Percentiles rank a stretch among this genome's conserved stretches.
phyloP scores from a whole-genome alignment of 495 filamentous ascomycete genomes.

The Clavariopsis aquatica region DNA sequence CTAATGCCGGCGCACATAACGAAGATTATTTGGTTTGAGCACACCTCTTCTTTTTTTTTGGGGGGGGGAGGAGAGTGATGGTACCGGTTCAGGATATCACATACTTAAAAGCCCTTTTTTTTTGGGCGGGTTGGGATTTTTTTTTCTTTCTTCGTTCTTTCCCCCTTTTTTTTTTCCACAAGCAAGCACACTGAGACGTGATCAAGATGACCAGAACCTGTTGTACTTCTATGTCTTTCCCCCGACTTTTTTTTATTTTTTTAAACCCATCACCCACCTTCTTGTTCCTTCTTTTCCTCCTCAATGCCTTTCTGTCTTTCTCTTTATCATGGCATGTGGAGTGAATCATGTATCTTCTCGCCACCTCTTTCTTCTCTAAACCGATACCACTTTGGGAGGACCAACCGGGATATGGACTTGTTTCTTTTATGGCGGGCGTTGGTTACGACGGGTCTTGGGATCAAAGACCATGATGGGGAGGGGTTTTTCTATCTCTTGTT shows the following conservation, averaged over 20 bases:
- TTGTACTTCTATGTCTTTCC: conserved; percentile 33
- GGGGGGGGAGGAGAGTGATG: background rate
- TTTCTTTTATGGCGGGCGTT: background rate
- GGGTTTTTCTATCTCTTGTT: background rate
- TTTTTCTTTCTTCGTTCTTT: no score
- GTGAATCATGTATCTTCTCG: conserved; percentile 21
- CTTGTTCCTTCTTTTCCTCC: conserved; percentile 3
- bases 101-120: conserved; percentile 11
- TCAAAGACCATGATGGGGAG: no score
- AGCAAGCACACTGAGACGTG: conserved; percentile 28
- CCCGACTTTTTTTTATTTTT: no score
- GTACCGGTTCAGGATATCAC: conserved; percentile 2
- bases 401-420: background rate
- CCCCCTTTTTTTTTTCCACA: no score
- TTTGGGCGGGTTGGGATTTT: background rate
- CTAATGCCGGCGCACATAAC: conserved; percentile 8
- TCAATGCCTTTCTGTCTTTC: conserved; percentile 26
- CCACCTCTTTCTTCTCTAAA: conserved; percentile 13
- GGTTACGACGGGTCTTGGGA: background rate
- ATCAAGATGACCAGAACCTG: conserved; percentile 12
- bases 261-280: no score
- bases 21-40: conserved; percentile 33
- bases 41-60: no score
- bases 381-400: conserved; percentile 8
- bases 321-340: conserved; percentile 10